Percentiles rank a stretch among this genome's conserved stretches.
Evolutionary conservation across 495 filamentous ascomycete species (phyloP).

Genomic region (Schizothecium vesticola): DNA sequence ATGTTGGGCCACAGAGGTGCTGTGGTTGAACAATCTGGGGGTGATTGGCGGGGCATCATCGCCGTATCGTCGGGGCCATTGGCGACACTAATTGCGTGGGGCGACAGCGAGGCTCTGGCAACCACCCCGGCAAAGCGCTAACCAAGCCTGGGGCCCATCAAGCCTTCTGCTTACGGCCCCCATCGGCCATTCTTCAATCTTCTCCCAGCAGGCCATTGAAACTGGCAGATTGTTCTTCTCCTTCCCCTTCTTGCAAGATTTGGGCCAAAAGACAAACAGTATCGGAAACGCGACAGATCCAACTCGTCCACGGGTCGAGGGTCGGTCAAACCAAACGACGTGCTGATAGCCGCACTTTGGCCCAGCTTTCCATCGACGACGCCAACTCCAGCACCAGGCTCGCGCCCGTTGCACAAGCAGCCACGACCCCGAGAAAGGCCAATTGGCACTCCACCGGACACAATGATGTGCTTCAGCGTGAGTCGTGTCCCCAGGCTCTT

Average conservation of each 20-base stretch:
- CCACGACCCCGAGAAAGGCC: slow-evolving; percentile 3
- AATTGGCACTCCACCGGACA: slow-evolving; percentile 8
- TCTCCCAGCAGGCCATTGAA: background rate
- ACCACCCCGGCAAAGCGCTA: background rate
- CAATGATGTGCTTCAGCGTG: slow-evolving; percentile 22
- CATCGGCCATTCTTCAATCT: background rate
- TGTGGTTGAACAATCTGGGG: background rate
- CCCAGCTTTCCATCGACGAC: background rate
- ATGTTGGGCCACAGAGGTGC: slow-evolving; percentile 11
- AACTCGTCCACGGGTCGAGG: background rate
- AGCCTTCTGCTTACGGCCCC: background rate
- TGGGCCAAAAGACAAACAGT: background rate
- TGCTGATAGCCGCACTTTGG: background rate
- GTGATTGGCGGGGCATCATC: background rate
- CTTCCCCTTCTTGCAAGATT: background rate
- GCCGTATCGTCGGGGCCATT: background rate
- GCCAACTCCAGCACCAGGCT: background rate
- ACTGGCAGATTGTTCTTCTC: background rate
- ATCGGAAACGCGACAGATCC: background rate
- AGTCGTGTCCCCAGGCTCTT: background rate
- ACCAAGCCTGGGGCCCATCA: background rate
- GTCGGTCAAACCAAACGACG: background rate
- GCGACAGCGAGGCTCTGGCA: background rate
- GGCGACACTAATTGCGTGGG: background rate
- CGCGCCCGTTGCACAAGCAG: background rate